Evolutionary conservation across 1,284 basidiomycete species (phyloP), one percentile per base, ranked within the genome.

Genomic region (Leccinum subfulvum): DNA sequence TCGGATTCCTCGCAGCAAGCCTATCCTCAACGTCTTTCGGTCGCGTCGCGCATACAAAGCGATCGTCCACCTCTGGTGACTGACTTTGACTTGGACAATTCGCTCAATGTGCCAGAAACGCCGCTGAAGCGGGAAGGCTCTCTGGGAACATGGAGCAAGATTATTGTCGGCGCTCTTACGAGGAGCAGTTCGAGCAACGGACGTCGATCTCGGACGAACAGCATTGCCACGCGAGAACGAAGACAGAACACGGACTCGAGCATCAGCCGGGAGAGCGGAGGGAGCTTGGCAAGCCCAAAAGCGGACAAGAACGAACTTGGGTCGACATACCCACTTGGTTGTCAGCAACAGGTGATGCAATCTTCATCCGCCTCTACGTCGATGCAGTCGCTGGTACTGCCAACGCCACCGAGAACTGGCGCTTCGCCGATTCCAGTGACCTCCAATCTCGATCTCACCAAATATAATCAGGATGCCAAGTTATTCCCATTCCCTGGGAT

Each of bases 401-500:
- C 80, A 73, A 77, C 80, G 30, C 79, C 83, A 62, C 78, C 79
- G 57, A 80, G 84, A 65, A 80, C 83, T 47, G 83, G 84, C 57
- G 79, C 83, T 35, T 91, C 90, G 8, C 88, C 90, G 16, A 84
- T 92, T 55, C 90, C 91, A 28, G 82, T 84, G 21, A 82, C 84
- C 16, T 86, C 88, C 18, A 81, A 85, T 18, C 82, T 82, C 41
- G 86, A 88, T 69, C 76, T 82, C 67, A 64, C 79, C 66, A 76
- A 85, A 70, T 93, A 94, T 73, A 82, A 83, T 60, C 67, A 63
- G 59, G 88, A 91, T 69, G 82, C 89, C 33, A 96, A 96, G 73
- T 80, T 96, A 21, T 92, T 91, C 73, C 94, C 94, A 0, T 96
- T 96, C 81, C 93, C 94, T 5, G 92, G 91, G 37, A 89, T 95